A percentile compares a stretch with the other conserved stretches of the same genome.
Evolutionary conservation across 2,329 filamentous ascomycete species (phyloP).

Genomic region (Xylaria sp.): DNA sequence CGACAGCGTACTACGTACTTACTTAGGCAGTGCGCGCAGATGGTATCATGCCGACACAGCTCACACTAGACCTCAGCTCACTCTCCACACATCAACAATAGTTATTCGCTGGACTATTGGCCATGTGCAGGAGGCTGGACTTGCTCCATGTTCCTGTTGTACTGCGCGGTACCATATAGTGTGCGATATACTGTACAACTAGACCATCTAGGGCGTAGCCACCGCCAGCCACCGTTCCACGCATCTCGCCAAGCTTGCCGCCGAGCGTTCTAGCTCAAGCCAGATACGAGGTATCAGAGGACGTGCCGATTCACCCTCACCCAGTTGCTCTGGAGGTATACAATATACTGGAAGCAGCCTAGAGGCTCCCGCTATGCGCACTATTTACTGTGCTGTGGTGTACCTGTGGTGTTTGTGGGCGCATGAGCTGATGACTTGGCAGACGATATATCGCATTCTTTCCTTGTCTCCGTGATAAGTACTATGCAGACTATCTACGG

Average conservation of each 20-base stretch:
- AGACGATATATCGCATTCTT: neutral
- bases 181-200: slow-evolving; percentile 1
- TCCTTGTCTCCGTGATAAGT: neutral
- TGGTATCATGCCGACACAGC: neutral
- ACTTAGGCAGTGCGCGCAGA: too few species aligned
- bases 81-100: too few species aligned
- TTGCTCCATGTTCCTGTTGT: neutral
- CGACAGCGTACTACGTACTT: slow-evolving; percentile 8
- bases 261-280: slow-evolving; percentile 7
- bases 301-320: slow-evolving; percentile 25
- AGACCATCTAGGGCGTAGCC: slow-evolving; percentile 4
- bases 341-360: too few species aligned
- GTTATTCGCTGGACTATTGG: slow-evolving; percentile 13
- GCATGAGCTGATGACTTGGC: slow-evolving; percentile 12
- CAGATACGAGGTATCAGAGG: slow-evolving; percentile 24
- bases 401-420: slow-evolving; percentile 16
- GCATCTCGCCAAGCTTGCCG: slow-evolving; percentile 20
- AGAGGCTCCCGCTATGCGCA: too few species aligned
- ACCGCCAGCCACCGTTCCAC: slow-evolving; percentile 15
- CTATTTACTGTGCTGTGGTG: too few species aligned
- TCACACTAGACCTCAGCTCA: slow-evolving; percentile 17
- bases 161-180: neutral
- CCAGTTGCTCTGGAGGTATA: neutral
- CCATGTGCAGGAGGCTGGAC: slow-evolving; percentile 18
- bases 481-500: neutral